Percentiles rank a stretch among this genome's conserved stretches.
Evolutionary conservation across 768 basidiomycete genomes (phyloP).

Genomic region (Phanerochaete carnosa): DNA sequence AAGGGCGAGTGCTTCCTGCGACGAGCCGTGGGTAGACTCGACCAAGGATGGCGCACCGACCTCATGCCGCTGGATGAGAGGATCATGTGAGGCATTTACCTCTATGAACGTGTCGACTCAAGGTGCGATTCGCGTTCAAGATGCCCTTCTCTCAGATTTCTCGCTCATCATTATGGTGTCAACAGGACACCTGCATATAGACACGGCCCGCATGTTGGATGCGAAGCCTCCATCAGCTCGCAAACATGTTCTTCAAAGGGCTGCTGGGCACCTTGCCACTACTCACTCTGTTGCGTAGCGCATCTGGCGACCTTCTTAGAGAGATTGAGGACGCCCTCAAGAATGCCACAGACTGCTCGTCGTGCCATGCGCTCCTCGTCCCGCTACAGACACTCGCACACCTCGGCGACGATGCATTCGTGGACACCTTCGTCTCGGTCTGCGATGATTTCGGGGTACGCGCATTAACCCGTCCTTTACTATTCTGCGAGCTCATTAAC

Average conservation of each 20-base stretch:
- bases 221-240: no score
- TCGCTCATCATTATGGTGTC: no score
- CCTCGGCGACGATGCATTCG: constrained; percentile 10
- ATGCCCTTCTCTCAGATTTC: no score
- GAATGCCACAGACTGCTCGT: constrained; percentile 7
- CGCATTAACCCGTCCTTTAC: no score
- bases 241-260: not conserved
- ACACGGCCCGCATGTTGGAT: no score
- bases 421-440: constrained; percentile 1
- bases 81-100: not conserved
- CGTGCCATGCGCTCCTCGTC: constrained; percentile 10
- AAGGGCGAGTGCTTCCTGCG: no score
- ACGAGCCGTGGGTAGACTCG: not conserved
- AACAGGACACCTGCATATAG: no score
- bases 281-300: not conserved
- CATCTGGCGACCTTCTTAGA: not conserved
- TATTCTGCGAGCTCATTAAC: not conserved
- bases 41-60: not conserved
- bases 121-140: not conserved
- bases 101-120: not conserved
- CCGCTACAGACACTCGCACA: constrained; percentile 11
- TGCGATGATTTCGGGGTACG: constrained; percentile 7
- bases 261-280: not conserved
- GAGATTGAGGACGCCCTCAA: not conserved
- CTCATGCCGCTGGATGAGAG: not conserved